Percentiles rank a stretch among this genome's conserved stretches.
Conservation (phyloP, 257 asterid genomes). For the Perilla frutescens region DNA sequence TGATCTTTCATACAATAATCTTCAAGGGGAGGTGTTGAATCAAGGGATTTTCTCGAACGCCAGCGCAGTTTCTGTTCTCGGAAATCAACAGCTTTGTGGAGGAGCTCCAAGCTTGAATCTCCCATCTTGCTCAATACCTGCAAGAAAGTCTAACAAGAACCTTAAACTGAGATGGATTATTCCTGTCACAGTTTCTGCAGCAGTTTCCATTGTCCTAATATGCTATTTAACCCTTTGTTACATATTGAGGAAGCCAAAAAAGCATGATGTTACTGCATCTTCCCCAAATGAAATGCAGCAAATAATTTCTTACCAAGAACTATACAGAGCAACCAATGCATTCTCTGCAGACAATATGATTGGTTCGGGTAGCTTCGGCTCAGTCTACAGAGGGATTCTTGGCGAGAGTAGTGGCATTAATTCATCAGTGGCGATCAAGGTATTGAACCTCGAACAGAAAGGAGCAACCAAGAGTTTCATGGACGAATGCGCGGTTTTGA, state of each 20-base stretch:
- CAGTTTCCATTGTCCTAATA: not conserved
- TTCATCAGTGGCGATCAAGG: not conserved
- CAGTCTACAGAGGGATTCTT: not conserved
- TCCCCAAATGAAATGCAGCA: not conserved
- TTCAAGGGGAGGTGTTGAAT: conserved; percentile 19
- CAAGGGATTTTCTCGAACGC: conserved; percentile 21
- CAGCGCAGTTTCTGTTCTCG: not conserved
- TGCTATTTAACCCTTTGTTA: not conserved
- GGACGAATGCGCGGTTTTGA: not conserved
- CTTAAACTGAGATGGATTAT: not conserved
- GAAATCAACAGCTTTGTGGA: not conserved
- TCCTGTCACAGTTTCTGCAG: not conserved
- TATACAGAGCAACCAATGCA: not conserved
- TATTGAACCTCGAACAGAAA: not conserved
- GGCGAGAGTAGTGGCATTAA: not conserved
- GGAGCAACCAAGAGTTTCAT: not conserved
- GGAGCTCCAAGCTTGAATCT: not conserved
- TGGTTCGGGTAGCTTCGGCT: not conserved
- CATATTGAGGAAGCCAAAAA: not conserved
- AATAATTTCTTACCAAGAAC: too few species aligned
- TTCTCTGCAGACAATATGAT: not conserved
- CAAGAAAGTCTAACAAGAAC: not conserved
- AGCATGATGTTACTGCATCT: not conserved
- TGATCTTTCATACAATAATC: conserved; percentile 27
- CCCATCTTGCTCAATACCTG: not conserved